These are phyloP conservation scores for Cytospora piceicola DNA, from an alignment of 2,329 filamentous ascomycete species.

Conservation along the genomic window DNA sequence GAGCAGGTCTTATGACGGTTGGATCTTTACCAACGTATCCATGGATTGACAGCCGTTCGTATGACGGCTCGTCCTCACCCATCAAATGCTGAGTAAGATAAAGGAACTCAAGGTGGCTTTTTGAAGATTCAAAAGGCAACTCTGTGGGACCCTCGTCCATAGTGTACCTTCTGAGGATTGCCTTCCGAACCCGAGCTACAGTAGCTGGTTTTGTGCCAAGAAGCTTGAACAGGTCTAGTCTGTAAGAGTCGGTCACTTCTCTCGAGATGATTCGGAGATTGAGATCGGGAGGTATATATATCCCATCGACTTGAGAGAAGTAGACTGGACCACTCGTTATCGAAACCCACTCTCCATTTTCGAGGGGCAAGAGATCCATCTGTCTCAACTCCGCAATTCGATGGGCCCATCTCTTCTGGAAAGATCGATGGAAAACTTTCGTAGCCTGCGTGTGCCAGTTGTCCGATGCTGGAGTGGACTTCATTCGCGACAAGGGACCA, in stretches of 20 bases:
- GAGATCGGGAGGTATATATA: constrained; percentile 31
- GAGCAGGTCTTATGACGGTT: rapidly evolving
- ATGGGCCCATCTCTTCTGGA: not conserved
- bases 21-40: not conserved
- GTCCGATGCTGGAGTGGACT: constrained; percentile 19
- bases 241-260: constrained; percentile 13
- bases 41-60: not conserved
- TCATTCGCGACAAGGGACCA: constrained; percentile 28
- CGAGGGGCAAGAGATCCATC: constrained; percentile 32
- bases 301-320: constrained; percentile 21
- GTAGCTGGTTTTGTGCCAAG: constrained; percentile 19
- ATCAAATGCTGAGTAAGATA: constrained; percentile 27
- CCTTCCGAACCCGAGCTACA: constrained; percentile 7
- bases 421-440: constrained; percentile 27
- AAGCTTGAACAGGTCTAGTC: constrained; percentile 15
- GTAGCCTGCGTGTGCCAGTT: constrained; percentile 33
- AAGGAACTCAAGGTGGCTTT: constrained; percentile 32
- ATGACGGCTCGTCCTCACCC: not conserved
- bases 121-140: constrained; percentile 16
- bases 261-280: constrained; percentile 27
- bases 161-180: constrained; percentile 29
- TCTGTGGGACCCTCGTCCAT: not conserved
- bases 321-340: constrained; percentile 25
- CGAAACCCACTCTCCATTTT: constrained; percentile 32
- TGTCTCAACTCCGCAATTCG: not conserved